Percentiles rank a stretch among this genome's conserved stretches.
These are phyloP conservation scores for Ophioceras dolichostomum DNA, from an alignment of 2,329 filamentous ascomycete species.

Conservation along the genomic window DNA sequence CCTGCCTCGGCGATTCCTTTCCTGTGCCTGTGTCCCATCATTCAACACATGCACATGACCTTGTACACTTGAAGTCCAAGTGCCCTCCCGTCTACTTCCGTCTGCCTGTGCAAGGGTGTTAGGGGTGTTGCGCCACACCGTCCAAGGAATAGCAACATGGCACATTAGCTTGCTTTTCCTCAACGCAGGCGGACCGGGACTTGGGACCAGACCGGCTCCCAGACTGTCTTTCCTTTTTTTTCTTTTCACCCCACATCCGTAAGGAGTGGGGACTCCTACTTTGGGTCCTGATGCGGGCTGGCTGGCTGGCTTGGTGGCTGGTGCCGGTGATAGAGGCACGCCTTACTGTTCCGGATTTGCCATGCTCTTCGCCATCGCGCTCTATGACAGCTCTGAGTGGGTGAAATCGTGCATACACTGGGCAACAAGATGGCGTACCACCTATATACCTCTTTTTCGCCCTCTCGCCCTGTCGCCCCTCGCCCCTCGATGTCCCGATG, in stretches of 20 bases:
- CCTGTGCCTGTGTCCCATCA: too few relatives aligned
- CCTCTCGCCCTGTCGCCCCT: too few relatives aligned
- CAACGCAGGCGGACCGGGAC: background rate
- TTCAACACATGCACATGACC: background rate
- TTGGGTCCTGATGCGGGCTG: too few relatives aligned
- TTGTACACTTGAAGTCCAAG: background rate
- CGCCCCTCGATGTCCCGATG: too few relatives aligned
- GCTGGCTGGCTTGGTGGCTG: too few relatives aligned
- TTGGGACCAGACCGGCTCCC: background rate
- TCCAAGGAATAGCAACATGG: background rate
- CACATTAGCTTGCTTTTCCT: background rate
- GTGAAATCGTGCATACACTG: background rate
- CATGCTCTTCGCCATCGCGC: background rate
- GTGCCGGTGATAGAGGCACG: too few relatives aligned
- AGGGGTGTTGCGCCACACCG: background rate
- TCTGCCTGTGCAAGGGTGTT: background rate
- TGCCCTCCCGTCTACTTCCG: background rate
- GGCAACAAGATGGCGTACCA: background rate
- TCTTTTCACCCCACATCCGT: background rate
- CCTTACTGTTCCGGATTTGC: background rate
- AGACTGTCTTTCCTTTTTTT: too few relatives aligned
- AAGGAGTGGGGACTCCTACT: too few relatives aligned
- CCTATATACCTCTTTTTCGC: background rate
- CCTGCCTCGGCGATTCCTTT: background rate
- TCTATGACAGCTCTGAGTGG: background rate